Evolutionary conservation across 345 rosid genomes (phyloP).

Genomic region (Eucalyptus fibrosa): DNA sequence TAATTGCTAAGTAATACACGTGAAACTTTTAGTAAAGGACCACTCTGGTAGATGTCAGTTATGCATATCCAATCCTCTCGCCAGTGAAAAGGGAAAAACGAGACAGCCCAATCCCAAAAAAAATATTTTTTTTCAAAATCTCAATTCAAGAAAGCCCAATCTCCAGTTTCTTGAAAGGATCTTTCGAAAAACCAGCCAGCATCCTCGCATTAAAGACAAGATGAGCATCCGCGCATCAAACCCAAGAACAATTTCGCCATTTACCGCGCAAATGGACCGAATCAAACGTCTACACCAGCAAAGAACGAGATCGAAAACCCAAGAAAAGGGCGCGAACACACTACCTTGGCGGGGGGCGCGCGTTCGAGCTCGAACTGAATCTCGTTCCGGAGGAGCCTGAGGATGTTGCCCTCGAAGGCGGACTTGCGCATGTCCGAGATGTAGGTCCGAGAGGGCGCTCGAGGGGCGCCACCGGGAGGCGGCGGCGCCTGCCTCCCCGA

Average conservation of each 20-base stretch:
- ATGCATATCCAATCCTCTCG: neutral
- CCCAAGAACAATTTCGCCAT: neutral
- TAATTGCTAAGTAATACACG: neutral
- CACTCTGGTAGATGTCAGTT: neutral
- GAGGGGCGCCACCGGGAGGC: neutral
- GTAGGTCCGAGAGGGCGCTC: constrained; percentile 36
- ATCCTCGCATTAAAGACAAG: neutral
- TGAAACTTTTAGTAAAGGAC: neutral
- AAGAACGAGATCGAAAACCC: neutral
- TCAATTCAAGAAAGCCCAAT: neutral
- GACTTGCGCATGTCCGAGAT: constrained; percentile 64
- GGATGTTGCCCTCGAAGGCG: constrained; percentile 59
- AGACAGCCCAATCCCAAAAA: neutral
- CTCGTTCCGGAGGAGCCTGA: constrained; percentile 49
- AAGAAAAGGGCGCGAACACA: neutral
- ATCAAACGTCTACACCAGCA: neutral
- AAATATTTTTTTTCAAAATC: neutral
- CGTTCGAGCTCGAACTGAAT: constrained; percentile 59
- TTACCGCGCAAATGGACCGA: neutral
- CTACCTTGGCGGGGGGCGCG: constrained; percentile 30
- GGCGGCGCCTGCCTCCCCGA: neutral
- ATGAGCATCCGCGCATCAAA: neutral
- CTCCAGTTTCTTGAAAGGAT: neutral
- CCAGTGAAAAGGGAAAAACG: neutral
- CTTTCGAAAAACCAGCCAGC: neutral